A percentile compares a stretch with the other conserved stretches of the same genome.
phyloP scores from a whole-genome alignment of 192 early-diverging fungal genomes.

The Coemansia sp. region DNA sequence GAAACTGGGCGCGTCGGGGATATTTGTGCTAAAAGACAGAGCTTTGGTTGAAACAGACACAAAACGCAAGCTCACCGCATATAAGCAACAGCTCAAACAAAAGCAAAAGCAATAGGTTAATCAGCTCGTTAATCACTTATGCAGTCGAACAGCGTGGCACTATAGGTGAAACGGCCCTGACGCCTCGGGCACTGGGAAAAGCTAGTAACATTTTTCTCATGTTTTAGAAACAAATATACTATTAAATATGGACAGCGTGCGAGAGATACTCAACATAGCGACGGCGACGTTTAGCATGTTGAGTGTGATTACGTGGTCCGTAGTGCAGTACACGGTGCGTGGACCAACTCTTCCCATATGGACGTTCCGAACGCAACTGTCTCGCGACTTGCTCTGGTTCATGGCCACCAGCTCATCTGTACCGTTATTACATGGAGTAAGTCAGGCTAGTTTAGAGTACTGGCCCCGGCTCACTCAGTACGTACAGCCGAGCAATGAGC shows the following conservation, averaged over 20 bases:
- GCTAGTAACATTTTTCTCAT: too few species aligned
- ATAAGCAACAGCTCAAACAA: neutral
- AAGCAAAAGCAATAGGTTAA: too few species aligned
- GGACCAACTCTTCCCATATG: slow-evolving; percentile 14
- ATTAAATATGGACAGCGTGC: neutral
- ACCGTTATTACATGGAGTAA: neutral
- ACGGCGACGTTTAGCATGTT: neutral
- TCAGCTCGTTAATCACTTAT: too few species aligned
- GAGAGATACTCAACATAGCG: neutral
- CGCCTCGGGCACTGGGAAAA: too few species aligned
- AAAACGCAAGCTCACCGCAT: slow-evolving; percentile 4
- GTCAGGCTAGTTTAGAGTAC: neutral
- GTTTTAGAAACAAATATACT: too few species aligned
- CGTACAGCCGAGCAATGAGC: neutral
- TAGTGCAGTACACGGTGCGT: neutral
- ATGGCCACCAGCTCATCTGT: neutral
- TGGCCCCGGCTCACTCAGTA: slow-evolving; percentile 1
- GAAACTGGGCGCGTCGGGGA: slow-evolving; percentile 16
- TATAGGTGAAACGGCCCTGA: too few species aligned
- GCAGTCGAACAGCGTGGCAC: too few species aligned
- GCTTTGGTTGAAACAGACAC: slow-evolving; percentile 11
- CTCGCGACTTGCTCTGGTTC: slow-evolving; percentile 24
- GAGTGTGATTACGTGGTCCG: neutral
- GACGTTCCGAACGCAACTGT: slow-evolving; percentile 20
- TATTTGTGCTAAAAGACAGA: slow-evolving; percentile 23